phyloP scores from a whole-genome alignment of 1,284 basidiomycete species.

The Fomitopsis schrenkii region DNA sequence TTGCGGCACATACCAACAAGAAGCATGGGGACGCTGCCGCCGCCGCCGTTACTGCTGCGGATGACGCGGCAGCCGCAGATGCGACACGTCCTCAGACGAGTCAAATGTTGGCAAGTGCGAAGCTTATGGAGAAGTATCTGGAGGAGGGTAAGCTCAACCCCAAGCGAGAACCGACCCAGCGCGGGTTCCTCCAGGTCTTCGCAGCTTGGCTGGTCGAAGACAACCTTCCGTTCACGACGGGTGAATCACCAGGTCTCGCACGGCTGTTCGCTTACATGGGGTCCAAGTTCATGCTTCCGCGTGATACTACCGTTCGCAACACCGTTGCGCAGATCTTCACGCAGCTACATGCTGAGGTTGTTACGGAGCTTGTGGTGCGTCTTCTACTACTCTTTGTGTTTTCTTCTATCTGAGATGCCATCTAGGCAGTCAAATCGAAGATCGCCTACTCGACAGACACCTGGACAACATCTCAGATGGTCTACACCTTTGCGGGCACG shows the following conservation, averaged over 20 bases:
- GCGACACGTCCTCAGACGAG: too few species aligned
- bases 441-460: slow-evolving; percentile 17
- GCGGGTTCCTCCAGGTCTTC: slow-evolving; percentile 13
- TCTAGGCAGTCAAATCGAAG: slow-evolving; percentile 14
- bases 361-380: slow-evolving; percentile 9
- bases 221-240: slow-evolving; percentile 15
- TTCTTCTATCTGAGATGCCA: neutral
- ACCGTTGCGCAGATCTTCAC: neutral
- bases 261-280: slow-evolving; percentile 11
- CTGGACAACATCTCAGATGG: slow-evolving; percentile 19
- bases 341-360: slow-evolving; percentile 4
- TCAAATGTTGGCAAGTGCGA: too few species aligned
- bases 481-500: slow-evolving; percentile 15
- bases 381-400: neutral
- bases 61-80: neutral
- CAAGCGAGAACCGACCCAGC: neutral
- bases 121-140: neutral
- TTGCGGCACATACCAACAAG: neutral
- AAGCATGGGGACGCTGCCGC: neutral
- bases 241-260: slow-evolving; percentile 9
- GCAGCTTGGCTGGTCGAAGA: slow-evolving; percentile 16
- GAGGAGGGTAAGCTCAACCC: neutral
- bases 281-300: slow-evolving; percentile 4
- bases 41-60: neutral
- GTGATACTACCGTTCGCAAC: slow-evolving; percentile 12